phyloP scores from a whole-genome alignment of 164 flowering plant species.

The Sextonia rubra region DNA sequence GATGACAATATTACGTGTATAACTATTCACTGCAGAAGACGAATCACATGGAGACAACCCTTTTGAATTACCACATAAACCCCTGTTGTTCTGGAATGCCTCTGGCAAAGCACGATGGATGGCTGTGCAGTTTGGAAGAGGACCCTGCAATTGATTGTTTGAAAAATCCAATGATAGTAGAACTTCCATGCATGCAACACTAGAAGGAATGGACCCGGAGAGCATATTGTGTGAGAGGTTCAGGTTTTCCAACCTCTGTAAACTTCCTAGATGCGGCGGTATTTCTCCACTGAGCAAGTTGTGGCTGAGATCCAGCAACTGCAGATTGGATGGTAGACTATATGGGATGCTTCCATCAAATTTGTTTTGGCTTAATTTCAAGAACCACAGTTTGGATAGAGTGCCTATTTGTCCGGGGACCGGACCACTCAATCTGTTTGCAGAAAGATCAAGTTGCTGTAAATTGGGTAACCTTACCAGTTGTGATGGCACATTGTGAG shows the following conservation, averaged over 20 bases:
- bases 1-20: not conserved
- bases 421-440: slow-evolving; percentile 2
- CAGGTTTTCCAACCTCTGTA: not conserved
- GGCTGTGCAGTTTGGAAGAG: slow-evolving; percentile 7
- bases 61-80: slow-evolving; percentile 6
- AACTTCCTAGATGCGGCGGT: not conserved
- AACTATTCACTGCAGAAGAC: not conserved
- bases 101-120: not conserved
- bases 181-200: slow-evolving; percentile 1
- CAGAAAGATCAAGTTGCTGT: not conserved
- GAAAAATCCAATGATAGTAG: slow-evolving; percentile 8
- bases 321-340: not conserved
- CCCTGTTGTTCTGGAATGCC: not conserved
- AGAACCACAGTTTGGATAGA: not conserved
- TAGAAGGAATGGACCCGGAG: slow-evolving; percentile 13
- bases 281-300: slow-evolving; percentile 2
- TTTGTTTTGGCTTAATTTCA: not conserved
- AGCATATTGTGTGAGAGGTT: slow-evolving; percentile 17
- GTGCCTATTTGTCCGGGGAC: slow-evolving; percentile 5
- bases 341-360: slow-evolving; percentile 10
- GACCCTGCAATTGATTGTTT: slow-evolving; percentile 12
- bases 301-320: not conserved
- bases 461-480: not conserved
- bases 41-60: slow-evolving; percentile 3
- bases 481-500: not conserved